These are phyloP conservation scores for Microdochium nivale DNA, from an alignment of 2,329 filamentous ascomycete genomes.

Conservation along the genomic window DNA sequence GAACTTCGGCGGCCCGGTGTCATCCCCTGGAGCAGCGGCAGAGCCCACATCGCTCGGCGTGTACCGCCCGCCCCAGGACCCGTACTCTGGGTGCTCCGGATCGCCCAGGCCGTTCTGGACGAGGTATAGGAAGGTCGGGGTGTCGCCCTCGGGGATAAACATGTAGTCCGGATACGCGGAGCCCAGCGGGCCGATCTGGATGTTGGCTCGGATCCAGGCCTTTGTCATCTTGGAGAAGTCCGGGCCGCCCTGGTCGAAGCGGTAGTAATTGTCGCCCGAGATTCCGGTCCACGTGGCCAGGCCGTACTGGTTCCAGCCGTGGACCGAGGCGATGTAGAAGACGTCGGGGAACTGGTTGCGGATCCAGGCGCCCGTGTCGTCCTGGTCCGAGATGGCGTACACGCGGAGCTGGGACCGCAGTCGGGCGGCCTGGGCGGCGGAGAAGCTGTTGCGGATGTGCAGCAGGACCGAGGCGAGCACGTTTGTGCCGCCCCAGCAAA, in stretches of 20 bases:
- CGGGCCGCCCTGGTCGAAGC: not conserved
- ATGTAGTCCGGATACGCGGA: conserved; percentile 27
- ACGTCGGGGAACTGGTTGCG: conserved; percentile 42
- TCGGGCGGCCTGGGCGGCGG: conserved; percentile 15
- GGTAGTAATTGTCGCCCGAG: conserved; percentile 23
- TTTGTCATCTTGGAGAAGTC: conserved; percentile 26
- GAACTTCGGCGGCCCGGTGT: not conserved
- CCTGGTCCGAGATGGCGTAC: conserved; percentile 51
- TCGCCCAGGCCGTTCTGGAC: conserved; percentile 34
- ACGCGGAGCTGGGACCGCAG: conserved; percentile 33
- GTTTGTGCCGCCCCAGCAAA: conserved; percentile 41
- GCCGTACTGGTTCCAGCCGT: conserved; percentile 47
- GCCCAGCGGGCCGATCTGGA: conserved; percentile 31
- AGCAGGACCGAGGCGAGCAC: conserved; percentile 36
- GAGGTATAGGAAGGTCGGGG: conserved; percentile 31
- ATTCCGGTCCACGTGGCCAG: conserved; percentile 49
- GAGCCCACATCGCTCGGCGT: conserved; percentile 12
- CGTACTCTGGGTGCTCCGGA: conserved; percentile 30
- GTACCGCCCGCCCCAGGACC: conserved; percentile 34
- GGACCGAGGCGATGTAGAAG: conserved; percentile 46
- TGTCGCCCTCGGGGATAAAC: conserved; percentile 38
- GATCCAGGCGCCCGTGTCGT: conserved; percentile 48
- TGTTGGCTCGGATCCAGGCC: conserved; percentile 36
- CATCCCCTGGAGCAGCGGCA: not conserved
- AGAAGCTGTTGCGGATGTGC: conserved; percentile 22